Conservation (phyloP, 2,329 filamentous ascomycete genomes). For the Diaporthe capsici region DNA sequence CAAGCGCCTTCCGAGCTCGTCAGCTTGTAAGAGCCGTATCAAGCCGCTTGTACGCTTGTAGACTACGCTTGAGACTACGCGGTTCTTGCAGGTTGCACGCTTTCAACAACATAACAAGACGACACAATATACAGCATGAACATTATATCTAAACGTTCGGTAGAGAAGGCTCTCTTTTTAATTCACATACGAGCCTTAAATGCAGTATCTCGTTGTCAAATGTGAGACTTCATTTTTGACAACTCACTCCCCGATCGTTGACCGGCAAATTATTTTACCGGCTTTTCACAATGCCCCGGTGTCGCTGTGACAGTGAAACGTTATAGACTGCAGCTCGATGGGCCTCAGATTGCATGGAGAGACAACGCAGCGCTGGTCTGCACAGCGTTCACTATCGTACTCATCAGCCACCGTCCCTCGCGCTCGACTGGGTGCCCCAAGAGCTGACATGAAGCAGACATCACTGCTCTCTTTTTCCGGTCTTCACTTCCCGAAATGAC, state of each 20-base stretch:
- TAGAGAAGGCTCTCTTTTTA: neutral
- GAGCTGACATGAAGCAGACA: too few relatives aligned
- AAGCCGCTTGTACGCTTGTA: neutral
- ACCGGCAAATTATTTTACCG: neutral
- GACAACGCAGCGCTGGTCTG: too few relatives aligned
- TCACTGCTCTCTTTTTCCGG: neutral
- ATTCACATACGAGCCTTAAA: neutral
- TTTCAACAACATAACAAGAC: neutral
- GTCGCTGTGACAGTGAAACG: neutral
- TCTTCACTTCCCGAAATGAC: neutral
- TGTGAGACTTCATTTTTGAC: neutral
- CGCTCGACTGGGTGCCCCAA: too few relatives aligned
- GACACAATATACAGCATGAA: neutral
- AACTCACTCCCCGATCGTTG: neutral
- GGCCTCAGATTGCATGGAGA: too few relatives aligned
- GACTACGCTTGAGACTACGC: too few relatives aligned
- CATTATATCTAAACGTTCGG: neutral
- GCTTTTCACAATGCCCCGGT: neutral
- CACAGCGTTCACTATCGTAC: too few relatives aligned
- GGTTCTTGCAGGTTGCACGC: neutral
- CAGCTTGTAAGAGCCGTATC: constrained; percentile 10
- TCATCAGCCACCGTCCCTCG: too few relatives aligned
- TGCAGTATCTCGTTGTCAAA: neutral
- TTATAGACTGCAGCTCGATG: too few relatives aligned
- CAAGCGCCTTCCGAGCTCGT: neutral